phyloP scores from a whole-genome alignment of 768 basidiomycete species.

The Xerocomellus dryophilus region DNA sequence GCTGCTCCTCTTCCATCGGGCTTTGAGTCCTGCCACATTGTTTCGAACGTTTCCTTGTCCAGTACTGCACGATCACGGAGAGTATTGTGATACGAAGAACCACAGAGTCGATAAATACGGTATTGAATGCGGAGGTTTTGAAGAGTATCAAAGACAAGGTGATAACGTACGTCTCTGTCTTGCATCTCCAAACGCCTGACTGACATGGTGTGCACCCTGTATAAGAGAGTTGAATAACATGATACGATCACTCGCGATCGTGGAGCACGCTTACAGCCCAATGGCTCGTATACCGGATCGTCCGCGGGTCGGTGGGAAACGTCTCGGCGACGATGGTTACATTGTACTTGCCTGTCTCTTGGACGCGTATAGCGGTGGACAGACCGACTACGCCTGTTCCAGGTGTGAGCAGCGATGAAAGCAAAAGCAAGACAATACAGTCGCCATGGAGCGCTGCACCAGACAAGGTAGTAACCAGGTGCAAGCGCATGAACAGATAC shows the following conservation, averaged over 20 bases:
- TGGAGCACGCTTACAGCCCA: conserved; percentile 63
- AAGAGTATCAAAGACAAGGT: background rate
- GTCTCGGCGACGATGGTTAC: conserved; percentile 72
- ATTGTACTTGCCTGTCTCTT: conserved; percentile 56
- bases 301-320: conserved; percentile 69
- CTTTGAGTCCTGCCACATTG: conserved; percentile 69
- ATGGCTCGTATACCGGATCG: conserved; percentile 72
- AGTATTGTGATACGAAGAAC: background rate
- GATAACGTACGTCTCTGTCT: conserved; percentile 51
- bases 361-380: conserved; percentile 69
- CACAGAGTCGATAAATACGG: background rate
- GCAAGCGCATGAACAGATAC: background rate
- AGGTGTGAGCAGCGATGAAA: background rate
- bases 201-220: conserved; percentile 81
- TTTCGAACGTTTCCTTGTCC: conserved; percentile 71
- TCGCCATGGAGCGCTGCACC: no score
- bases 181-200: conserved; percentile 47
- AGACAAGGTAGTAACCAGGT: background rate
- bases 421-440: no score
- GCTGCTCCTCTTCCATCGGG: conserved; percentile 44
- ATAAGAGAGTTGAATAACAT: background rate
- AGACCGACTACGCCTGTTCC: conserved; percentile 70
- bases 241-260: background rate
- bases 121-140: background rate
- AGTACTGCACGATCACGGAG: conserved; percentile 41